Base-by-base conservation (phyloP, 495 filamentous ascomycete species). In the Pyronema omphalodes region DNA sequence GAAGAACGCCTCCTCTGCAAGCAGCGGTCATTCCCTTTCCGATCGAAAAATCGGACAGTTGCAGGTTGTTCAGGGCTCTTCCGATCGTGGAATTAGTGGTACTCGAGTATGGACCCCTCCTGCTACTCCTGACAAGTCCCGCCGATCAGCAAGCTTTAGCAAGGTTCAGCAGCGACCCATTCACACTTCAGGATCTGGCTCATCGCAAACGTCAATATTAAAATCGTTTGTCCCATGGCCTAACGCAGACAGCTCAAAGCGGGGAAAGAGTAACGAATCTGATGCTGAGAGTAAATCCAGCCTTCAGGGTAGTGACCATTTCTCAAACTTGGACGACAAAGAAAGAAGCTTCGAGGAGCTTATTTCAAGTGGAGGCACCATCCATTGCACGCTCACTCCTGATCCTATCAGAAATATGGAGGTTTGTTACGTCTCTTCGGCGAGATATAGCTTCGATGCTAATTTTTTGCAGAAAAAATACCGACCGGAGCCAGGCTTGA, bases 381-480 rank as follows among this genome's bases (percentile, higher is more conserved):
- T 98, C 44, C 88, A 89, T 66, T 95, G 82, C 65, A 95, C 91
- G 1, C 73, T 95, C 34, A 98, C 91, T 1, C 89, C 91, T 1
- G 81, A 84, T 62, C 86, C 73, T 55, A 84, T 95, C 74, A 80
- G 89, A 49, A 81, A 89, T 56, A 83, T 88, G 58, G 82, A 88
- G 63, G 84, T 86, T 71, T 3, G 44, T 41, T 12, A 3, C 15
- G 11, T 41, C 39, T 29, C 5, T 29, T 29, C 23, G 23, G 5
- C 23, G 23, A 29, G 23, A 29, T 29, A 2, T 29, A 29, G 23
- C 23, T 29, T 1, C 23, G 23, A 29, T 29, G 23, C 23, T 29
- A 29, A 29, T 29, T 29, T 5, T 29, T 29, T 29, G 5, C 23
- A 29, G 23, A 29, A 1, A 19, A 15, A 47, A 5, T 12, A 12